These are phyloP conservation scores for Arxiozyma telluris DNA, from an alignment of 1,139 yeast genomes.

Conservation along the genomic window DNA sequence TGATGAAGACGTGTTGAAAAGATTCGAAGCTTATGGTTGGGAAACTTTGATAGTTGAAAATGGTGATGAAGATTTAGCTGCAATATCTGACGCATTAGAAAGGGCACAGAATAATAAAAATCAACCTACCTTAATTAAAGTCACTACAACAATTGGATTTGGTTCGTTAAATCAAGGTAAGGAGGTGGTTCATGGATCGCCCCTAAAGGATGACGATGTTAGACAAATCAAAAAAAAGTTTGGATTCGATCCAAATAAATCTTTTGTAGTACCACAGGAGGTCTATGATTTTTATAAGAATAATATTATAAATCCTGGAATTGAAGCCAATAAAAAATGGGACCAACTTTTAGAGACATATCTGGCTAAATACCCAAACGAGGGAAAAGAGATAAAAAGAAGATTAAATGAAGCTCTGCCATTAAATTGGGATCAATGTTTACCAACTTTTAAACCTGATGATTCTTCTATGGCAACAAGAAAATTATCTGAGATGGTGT, in stretches of 20 bases:
- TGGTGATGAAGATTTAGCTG: conserved; percentile 74
- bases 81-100: conserved; percentile 64
- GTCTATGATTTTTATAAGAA: conserved; percentile 63
- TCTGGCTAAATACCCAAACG: conserved; percentile 62
- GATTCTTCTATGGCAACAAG: conserved; percentile 90
- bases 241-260: conserved; percentile 83
- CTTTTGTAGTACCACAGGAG: conserved; percentile 73
- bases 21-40: conserved; percentile 96
- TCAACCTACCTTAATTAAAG: conserved; percentile 87
- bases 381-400: conserved; percentile 74
- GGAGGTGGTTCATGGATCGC: conserved; percentile 93
- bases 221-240: conserved; percentile 74
- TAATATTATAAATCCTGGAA: conserved; percentile 53
- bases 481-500: conserved; percentile 82
- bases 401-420: conserved; percentile 80
- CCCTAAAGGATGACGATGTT: conserved; percentile 90
- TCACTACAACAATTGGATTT: conserved; percentile 87
- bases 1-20: conserved; percentile 83
- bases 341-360: conserved; percentile 53
- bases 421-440: conserved; percentile 63
- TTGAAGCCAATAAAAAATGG: conserved; percentile 68
- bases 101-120: conserved; percentile 54
- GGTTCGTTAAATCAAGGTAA: conserved; percentile 87
- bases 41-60: conserved; percentile 67
- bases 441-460: conserved; percentile 71